Conservation (phyloP, 176 grass and related monocot species). For the Eleusine coracana region DNA sequence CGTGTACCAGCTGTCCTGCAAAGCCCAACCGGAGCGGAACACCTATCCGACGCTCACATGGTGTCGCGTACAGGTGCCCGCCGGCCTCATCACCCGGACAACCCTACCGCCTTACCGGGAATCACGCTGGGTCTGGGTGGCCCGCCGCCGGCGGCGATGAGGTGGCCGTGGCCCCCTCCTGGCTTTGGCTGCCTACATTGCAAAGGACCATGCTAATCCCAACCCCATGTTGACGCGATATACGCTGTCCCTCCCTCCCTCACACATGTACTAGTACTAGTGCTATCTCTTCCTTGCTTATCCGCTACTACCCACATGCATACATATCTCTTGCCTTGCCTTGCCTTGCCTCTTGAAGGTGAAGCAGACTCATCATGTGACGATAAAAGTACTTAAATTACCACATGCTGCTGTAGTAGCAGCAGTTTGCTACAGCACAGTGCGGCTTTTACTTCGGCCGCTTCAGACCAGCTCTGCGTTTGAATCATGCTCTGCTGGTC, state of each 20-base stretch:
- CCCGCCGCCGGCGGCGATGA: not conserved
- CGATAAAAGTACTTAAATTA: not conserved
- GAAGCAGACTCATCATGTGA: no score
- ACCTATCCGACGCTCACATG: slow-evolving; percentile 21
- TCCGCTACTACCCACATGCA: no score
- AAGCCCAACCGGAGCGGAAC: slow-evolving; percentile 39
- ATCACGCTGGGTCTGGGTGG: not conserved
- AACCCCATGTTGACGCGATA: not conserved
- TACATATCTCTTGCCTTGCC: not conserved
- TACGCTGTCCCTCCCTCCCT: not conserved
- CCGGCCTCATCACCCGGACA: not conserved
- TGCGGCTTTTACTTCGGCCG: not conserved
- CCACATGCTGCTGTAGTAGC: not conserved
- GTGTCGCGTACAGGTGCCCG: slow-evolving; percentile 41
- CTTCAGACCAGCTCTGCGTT: not conserved
- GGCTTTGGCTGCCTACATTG: no score
- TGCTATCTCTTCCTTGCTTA: not conserved
- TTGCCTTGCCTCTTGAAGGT: no score
- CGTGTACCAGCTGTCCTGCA: slow-evolving; percentile 64
- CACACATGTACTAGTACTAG: no score
- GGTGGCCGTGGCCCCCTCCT: slow-evolving; percentile 33
- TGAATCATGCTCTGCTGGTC: not conserved
- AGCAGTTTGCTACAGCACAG: not conserved
- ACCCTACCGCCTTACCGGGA: not conserved
- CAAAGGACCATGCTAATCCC: not conserved